Evolutionary conservation across 2,329 filamentous ascomycete genomes (phyloP).

Genomic region (Colletotrichum salicis): DNA sequence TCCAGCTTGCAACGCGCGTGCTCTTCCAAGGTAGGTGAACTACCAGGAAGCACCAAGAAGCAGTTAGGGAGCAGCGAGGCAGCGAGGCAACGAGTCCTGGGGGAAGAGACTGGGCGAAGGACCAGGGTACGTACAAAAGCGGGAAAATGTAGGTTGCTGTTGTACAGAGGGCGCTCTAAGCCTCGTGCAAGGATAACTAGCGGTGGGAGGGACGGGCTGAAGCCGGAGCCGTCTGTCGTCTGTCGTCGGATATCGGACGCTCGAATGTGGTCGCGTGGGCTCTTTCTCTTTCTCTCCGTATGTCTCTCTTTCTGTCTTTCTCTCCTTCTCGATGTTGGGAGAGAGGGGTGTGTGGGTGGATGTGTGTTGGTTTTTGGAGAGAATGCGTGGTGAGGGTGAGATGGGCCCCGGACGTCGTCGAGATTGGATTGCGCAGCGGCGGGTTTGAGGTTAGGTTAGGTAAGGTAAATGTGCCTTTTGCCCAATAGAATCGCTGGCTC

Average conservation of each 20-base stretch:
- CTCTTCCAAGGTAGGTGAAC: background rate
- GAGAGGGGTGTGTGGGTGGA: background rate
- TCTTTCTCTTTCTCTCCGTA: background rate
- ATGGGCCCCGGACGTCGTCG: slow-evolving; percentile 23
- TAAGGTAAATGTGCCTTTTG: slow-evolving; percentile 13
- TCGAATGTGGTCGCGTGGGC: slow-evolving; percentile 1
- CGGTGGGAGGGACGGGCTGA: slow-evolving; percentile 13
- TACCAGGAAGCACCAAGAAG: background rate
- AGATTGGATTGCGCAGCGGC: slow-evolving; percentile 29
- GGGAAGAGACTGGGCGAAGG: background rate
- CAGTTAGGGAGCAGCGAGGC: slow-evolving; percentile 22
- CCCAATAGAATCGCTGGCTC: background rate
- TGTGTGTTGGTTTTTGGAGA: background rate
- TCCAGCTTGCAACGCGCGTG: background rate
- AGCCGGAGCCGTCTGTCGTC: slow-evolving; percentile 16
- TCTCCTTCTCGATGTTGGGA: background rate
- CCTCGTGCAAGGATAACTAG: background rate
- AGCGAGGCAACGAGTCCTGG: background rate
- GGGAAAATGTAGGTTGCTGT: slow-evolving; percentile 18
- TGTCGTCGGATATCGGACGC: slow-evolving; percentile 1
- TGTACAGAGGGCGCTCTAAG: slow-evolving; percentile 9
- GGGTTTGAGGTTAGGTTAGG: slow-evolving; percentile 22
- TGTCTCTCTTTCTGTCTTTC: background rate
- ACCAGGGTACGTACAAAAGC: slow-evolving; percentile 34
- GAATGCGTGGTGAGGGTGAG: slow-evolving; percentile 6